Evolutionary conservation across 192 early-diverging fungal species (phyloP).

Genomic region (Podila horticola): DNA sequence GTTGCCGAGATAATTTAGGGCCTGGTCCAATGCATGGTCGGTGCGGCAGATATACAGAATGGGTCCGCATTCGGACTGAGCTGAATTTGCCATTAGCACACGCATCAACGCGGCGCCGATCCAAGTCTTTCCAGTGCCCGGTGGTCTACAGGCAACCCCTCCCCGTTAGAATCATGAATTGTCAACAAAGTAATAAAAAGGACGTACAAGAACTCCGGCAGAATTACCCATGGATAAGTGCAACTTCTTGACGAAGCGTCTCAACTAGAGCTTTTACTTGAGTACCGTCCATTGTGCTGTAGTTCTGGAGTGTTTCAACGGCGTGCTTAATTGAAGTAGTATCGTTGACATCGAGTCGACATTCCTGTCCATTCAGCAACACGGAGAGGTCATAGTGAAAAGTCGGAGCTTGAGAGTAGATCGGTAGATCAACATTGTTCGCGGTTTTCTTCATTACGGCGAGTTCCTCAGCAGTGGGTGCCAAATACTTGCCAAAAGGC

Average conservation of each 20-base stretch:
- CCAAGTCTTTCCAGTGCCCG: too few relatives aligned
- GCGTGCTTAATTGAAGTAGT: background rate
- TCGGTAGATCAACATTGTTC: too few relatives aligned
- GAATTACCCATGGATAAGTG: constrained; percentile 62
- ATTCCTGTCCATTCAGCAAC: constrained; percentile 11
- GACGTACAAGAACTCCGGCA: background rate
- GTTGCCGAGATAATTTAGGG: constrained; percentile 56
- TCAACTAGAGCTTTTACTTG: constrained; percentile 60
- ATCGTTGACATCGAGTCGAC: constrained; percentile 18
- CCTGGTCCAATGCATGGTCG: too few relatives aligned
- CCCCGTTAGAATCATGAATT: too few relatives aligned
- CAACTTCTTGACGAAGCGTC: constrained; percentile 59
- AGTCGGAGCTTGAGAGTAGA: constrained; percentile 47
- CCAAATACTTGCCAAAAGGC: too few relatives aligned
- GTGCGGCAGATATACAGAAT: too few relatives aligned
- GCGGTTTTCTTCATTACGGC: too few relatives aligned
- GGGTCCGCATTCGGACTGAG: too few relatives aligned
- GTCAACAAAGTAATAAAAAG: background rate
- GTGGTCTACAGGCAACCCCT: too few relatives aligned
- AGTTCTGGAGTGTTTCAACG: background rate
- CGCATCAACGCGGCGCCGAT: too few relatives aligned
- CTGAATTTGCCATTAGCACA: too few relatives aligned
- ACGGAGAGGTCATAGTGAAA: constrained; percentile 46
- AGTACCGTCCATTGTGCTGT: constrained; percentile 56
- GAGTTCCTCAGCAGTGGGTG: too few relatives aligned